Conservation (phyloP, 179 eudicot genomes). For the Amaranthus tricolor region DNA sequence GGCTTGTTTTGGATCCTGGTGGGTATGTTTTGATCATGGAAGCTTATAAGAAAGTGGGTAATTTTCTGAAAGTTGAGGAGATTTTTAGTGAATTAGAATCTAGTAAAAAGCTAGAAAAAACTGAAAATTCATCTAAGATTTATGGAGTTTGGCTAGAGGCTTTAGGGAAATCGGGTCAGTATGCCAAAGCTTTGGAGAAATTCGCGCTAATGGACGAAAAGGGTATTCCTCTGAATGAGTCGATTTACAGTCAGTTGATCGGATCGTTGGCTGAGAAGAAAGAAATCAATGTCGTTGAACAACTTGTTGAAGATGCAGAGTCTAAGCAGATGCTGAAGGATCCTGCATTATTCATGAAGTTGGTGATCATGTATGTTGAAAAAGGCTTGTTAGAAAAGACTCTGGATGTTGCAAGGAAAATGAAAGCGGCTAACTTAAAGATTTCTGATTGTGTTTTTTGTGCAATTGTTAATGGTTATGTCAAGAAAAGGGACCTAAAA, state of each 20-base stretch:
- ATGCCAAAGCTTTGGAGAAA: constrained; percentile 56
- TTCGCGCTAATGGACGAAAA: constrained; percentile 56
- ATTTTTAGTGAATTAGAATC: constrained; percentile 55
- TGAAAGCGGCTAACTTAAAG: constrained; percentile 49
- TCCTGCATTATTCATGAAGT: constrained; percentile 66
- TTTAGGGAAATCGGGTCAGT: constrained; percentile 51
- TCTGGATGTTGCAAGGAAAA: constrained; percentile 46
- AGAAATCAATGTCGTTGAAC: constrained; percentile 49
- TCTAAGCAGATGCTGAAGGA: constrained; percentile 68
- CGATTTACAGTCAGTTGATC: constrained; percentile 59
- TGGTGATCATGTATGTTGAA: constrained; percentile 66
- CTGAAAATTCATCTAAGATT: constrained; percentile 29
- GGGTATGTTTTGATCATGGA: constrained; percentile 62
- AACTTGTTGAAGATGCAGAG: constrained; percentile 57
- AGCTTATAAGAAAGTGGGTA: constrained; percentile 55
- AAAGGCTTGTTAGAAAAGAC: constrained; percentile 63
- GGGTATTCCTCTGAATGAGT: constrained; percentile 41
- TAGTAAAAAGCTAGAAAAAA: constrained; percentile 21
- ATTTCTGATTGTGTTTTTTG: constrained; percentile 85
- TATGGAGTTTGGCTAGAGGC: constrained; percentile 56
- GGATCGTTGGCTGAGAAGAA: constrained; percentile 48
- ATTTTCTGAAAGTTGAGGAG: constrained; percentile 41
- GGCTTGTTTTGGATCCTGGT: constrained; percentile 40
- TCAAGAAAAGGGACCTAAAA: constrained; percentile 59
- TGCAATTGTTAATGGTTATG: constrained; percentile 74